These are phyloP conservation scores for Moesziomyces antarcticus DNA, from an alignment of 1,284 basidiomycete genomes.

Conservation along the genomic window DNA sequence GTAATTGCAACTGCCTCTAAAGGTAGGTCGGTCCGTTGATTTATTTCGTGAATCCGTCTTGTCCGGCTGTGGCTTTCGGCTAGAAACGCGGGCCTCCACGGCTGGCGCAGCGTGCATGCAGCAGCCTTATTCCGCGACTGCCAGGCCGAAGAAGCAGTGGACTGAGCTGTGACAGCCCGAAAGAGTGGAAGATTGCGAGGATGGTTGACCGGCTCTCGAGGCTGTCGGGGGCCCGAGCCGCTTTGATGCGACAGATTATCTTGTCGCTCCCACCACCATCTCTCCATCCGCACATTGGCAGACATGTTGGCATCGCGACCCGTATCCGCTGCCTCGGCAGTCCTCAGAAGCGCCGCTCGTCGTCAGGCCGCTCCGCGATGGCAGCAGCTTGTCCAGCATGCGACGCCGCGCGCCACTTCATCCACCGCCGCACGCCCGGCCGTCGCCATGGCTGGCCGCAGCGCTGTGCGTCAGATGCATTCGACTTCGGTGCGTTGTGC, in stretches of 20 bases:
- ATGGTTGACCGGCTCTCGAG: too few relatives aligned
- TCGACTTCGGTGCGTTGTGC: slow-evolving; percentile 16
- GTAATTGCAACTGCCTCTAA: slow-evolving; percentile 47
- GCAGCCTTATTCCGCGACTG: slow-evolving; percentile 1
- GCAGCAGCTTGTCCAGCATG: slow-evolving; percentile 20
- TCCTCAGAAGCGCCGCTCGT: slow-evolving; percentile 27
- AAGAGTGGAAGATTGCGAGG: too few relatives aligned
- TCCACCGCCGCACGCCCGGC: slow-evolving; percentile 5
- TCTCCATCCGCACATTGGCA: not conserved
- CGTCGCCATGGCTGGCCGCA: not conserved
- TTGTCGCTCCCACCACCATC: slow-evolving; percentile 11
- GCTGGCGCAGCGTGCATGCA: slow-evolving; percentile 12
- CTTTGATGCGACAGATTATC: not conserved
- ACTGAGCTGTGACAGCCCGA: too few relatives aligned
- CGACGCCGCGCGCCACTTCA: slow-evolving; percentile 20
- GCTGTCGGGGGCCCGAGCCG: too few relatives aligned
- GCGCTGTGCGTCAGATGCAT: slow-evolving; percentile 24
- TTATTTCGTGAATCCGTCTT: slow-evolving; percentile 7
- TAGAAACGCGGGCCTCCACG: slow-evolving; percentile 17
- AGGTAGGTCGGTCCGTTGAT: slow-evolving; percentile 16
- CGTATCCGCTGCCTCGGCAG: slow-evolving; percentile 21
- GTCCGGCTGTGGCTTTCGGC: slow-evolving; percentile 22
- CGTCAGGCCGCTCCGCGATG: slow-evolving; percentile 3
- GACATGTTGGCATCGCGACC: slow-evolving; percentile 30
- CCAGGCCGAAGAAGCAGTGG: too few relatives aligned